These are phyloP conservation scores for Funneliformis geosporum DNA, from an alignment of 192 early-diverging fungal species.

Conservation along the genomic window DNA sequence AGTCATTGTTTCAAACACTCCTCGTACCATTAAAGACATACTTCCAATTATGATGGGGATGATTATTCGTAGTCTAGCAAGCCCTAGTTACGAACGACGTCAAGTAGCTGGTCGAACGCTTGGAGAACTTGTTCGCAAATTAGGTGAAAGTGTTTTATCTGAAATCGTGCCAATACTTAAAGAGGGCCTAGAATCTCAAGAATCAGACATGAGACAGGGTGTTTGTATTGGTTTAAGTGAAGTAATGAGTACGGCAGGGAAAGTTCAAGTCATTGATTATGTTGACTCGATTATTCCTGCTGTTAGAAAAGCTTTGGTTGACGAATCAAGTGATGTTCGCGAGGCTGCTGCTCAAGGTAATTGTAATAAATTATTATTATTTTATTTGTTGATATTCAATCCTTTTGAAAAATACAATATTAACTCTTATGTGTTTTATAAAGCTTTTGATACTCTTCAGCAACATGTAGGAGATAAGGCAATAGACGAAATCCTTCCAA, in stretches of 20 bases:
- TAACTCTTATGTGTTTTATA: conserved; percentile 9
- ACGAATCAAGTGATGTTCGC: conserved; percentile 81
- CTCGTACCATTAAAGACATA: conserved; percentile 95
- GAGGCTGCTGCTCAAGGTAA: conserved; percentile 85
- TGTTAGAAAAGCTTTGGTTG: conserved; percentile 84
- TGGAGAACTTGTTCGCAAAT: conserved; percentile 90
- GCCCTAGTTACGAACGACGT: conserved; percentile 75
- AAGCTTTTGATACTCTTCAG: conserved; percentile 91
- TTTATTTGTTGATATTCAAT: background rate
- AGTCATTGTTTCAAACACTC: conserved; percentile 92
- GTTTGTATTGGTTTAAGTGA: conserved; percentile 92
- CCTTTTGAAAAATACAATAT: background rate
- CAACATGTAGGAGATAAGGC: conserved; percentile 88
- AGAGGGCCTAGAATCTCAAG: conserved; percentile 67
- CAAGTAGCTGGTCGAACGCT: conserved; percentile 88
- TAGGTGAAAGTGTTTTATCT: conserved; percentile 87
- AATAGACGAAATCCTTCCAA: conserved; percentile 93
- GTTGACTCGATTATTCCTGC: conserved; percentile 80
- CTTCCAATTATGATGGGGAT: conserved; percentile 89
- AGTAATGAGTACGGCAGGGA: conserved; percentile 85
- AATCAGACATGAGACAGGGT: conserved; percentile 80
- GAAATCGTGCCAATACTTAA: conserved; percentile 93
- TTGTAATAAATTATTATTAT: background rate
- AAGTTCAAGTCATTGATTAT: conserved; percentile 79
- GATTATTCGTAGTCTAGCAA: conserved; percentile 79